These are phyloP conservation scores for Lactarius trivialis DNA, from an alignment of 768 basidiomycete species.

Conservation along the genomic window DNA sequence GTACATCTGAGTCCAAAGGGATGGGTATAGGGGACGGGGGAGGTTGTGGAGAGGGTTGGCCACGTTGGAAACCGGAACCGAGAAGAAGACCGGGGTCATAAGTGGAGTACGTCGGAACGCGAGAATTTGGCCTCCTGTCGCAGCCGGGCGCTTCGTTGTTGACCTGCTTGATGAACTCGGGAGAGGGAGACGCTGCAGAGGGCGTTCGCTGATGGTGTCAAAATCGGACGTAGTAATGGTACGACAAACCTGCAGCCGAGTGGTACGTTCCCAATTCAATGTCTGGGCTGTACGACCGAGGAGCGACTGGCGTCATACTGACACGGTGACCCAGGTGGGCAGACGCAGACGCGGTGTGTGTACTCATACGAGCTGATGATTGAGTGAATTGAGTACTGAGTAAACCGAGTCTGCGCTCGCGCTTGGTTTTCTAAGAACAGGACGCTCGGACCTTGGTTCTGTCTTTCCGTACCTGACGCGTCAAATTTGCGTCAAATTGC, in stretches of 20 bases:
- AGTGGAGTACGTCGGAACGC: slow-evolving; percentile 12
- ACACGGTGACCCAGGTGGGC: neutral
- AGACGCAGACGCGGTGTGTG: neutral
- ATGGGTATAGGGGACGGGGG: neutral
- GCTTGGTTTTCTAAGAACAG: too few relatives aligned
- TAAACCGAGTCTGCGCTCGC: too few relatives aligned
- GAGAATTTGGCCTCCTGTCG: neutral
- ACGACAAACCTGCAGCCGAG: neutral
- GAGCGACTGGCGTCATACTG: neutral
- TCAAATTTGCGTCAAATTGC: too few relatives aligned
- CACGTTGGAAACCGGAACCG: neutral
- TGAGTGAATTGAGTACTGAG: neutral
- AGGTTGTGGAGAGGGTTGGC: neutral
- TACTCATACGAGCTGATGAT: neutral
- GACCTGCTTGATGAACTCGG: neutral
- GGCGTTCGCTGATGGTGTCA: neutral
- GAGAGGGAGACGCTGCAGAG: neutral
- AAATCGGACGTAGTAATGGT: neutral
- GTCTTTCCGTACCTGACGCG: too few relatives aligned
- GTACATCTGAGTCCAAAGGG: neutral
- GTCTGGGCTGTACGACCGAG: slow-evolving; percentile 11
- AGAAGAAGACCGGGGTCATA: neutral
- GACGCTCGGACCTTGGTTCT: too few relatives aligned
- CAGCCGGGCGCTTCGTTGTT: neutral
- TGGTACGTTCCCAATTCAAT: slow-evolving; percentile 6